These are phyloP conservation scores for Entoloma clypeatum DNA, from an alignment of 1,284 basidiomycete species.

Conservation along the genomic window DNA sequence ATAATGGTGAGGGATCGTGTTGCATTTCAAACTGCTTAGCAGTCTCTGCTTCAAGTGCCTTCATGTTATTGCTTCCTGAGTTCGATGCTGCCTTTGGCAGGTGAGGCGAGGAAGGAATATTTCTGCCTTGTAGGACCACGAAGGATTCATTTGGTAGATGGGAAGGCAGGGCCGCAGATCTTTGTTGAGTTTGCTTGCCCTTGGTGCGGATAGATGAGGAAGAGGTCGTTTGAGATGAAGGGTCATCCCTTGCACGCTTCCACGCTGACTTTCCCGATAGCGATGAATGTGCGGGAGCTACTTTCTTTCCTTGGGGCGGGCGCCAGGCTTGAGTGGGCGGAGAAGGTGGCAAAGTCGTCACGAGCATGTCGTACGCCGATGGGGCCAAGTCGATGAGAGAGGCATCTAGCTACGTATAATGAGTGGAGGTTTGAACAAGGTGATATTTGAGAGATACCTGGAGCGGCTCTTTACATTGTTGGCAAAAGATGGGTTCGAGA, in stretches of 20 bases:
- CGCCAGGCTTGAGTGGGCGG: constrained; percentile 37
- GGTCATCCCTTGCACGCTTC: constrained; percentile 46
- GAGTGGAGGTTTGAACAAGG: constrained; percentile 17
- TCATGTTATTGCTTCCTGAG: constrained; percentile 24
- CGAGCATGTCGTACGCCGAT: constrained; percentile 82
- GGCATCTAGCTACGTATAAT: constrained; percentile 63
- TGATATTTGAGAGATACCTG: constrained; percentile 44
- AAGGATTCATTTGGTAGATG: constrained; percentile 78
- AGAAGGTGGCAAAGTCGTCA: constrained; percentile 64
- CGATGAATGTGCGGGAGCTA: constrained; percentile 53
- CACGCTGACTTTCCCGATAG: constrained; percentile 57
- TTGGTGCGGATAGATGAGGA: constrained; percentile 46
- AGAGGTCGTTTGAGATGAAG: constrained; percentile 27
- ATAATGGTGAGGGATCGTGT: constrained; percentile 67
- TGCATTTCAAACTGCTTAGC: constrained; percentile 40
- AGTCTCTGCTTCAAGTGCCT: constrained; percentile 23
- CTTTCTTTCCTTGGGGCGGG: constrained; percentile 49
- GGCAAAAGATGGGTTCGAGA: constrained; percentile 56
- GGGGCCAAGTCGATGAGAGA: constrained; percentile 81
- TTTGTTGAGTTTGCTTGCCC: constrained; percentile 54
- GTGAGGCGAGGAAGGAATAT: constrained; percentile 49
- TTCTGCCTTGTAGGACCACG: constrained; percentile 83
- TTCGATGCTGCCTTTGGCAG: constrained; percentile 35
- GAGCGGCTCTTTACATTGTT: constrained; percentile 85
- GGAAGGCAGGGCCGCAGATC: constrained; percentile 18